Evolutionary conservation across 2,329 filamentous ascomycete species (phyloP).

Genomic region (Colletotrichum camelliae): DNA sequence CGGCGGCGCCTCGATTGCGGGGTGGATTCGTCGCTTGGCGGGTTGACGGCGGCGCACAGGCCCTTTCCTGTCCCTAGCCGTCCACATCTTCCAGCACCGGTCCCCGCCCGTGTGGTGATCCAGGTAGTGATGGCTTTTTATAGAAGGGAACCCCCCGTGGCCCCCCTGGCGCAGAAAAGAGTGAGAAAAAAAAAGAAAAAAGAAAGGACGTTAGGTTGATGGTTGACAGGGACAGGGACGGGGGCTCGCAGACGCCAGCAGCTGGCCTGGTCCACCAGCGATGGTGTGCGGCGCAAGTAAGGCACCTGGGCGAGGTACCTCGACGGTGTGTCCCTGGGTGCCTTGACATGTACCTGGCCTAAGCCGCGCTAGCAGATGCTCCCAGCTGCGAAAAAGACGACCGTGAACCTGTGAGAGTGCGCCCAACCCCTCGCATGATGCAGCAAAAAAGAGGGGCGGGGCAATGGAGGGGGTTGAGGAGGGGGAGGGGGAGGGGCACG

Average conservation of each 20-base stretch:
- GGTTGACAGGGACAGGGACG: background rate
- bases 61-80: background rate
- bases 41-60: conserved; percentile 11
- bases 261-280: background rate
- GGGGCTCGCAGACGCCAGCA: conserved; percentile 4
- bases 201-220: background rate
- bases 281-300: background rate
- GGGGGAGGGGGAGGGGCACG: conserved; percentile 4
- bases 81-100: background rate
- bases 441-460: conserved; percentile 7
- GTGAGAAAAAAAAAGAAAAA: background rate
- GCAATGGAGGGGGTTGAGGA: conserved; percentile 1
- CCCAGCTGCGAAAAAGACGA: background rate
- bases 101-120: background rate
- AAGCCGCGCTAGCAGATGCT: background rate
- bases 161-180: background rate
- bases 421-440: conserved; percentile 19
- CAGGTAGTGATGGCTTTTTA: background rate
- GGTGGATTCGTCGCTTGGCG: conserved; percentile 3
- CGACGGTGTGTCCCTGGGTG: background rate
- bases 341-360: background rate
- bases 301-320: background rate
- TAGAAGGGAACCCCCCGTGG: conserved; percentile 9
- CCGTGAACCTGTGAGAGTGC: background rate
- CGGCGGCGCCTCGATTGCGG: conserved; percentile 4